Evolutionary conservation across 495 filamentous ascomycete genomes (phyloP), one percentile per base, ranked within the genome.

Genomic region (Penicillium pancosmium): DNA sequence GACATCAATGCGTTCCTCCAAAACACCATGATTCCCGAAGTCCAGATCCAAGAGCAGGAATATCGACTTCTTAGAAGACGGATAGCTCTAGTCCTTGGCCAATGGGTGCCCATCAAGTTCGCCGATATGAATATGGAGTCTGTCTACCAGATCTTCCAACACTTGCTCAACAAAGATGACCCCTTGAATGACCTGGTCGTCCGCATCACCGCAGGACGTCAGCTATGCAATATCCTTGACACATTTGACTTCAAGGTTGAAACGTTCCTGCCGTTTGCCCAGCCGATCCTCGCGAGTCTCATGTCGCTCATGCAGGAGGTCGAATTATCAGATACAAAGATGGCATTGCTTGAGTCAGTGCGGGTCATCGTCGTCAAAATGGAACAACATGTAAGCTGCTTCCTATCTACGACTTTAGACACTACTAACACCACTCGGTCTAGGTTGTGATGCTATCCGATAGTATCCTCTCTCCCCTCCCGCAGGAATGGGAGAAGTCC

Each of bases 61-160:
- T 93, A 89, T 69, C 93, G 92, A 59, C 82, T 98, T 23, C 82
- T 98, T n/a, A 84, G 93, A 12, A 84, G 94, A 53, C 84, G 94
- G 56, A 91, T 94, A 40, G 88, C 93, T 4, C 91, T 98, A 51
- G 68, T 97, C 7, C 78, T 98, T 13, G 90, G 90, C 35, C 89
- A 96, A 68, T 98, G 94, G 94, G 88, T 94, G 11, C 77, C 89
- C 0, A 82, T 97, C 57, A 88, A 88, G 61, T 73, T 90, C 0
- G 78, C 84, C 1, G 77, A 85, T 31, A 64, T 84, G 18, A 89
- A 86, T 52, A 77, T 85, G 50, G 77, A 86, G 18, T 77, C 91
- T n/a, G 83, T 97, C 16, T 97, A 95, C 62, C 85, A 91, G 62
- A 91, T 97, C 36, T 96, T 92, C 74, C 86, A 90, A 61, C 88